Base-by-base conservation (phyloP, 257 asterid genomes). In the Echites panduratus region DNA sequence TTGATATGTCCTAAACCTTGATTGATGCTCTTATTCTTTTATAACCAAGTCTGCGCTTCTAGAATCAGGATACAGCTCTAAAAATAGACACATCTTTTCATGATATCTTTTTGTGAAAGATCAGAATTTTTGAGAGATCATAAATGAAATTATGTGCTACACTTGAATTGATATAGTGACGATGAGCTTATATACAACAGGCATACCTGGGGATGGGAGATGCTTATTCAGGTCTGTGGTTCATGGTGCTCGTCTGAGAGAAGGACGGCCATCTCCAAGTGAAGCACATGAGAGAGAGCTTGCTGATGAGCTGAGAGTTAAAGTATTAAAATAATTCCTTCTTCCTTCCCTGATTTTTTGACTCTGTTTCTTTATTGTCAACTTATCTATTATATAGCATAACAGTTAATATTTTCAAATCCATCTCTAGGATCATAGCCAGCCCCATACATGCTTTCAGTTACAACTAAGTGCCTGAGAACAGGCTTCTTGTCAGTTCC, bases 181-280 rank as follows among this genome's bases (percentile, higher is more conserved):
- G 41, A 14, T 27, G 24, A 58, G 70, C 72, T 44, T 44, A 68
- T 74, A 14, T 74, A 80, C 47, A 77, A 74, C 80, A 89, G 92
- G 92, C 64, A 79, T 89, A 82, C 90, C 93, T 29, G 92, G 96
- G 0, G 96, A 88, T 52, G 92, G 96, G n/a, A 83, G 96, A 80
- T 89, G 96, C 76, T 82, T 89, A 79, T 89, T 89, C 63, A 84
- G 94, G 41, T 89, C 96, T 1, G 90, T 88, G 73, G 94, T 83
- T 75, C 92, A 86, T 32, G 94, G 96, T 71, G 90, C 84, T 76
- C 75, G 87, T 75, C 66, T 89, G 29, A 84, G 91, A 77, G 77
- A 80, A 47, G 90, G 90, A 76, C 83, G 84, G 82, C 83, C 86
- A 29, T 79, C 91, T 73, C 96, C 91, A 29, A 81, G 80, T 58